These are phyloP conservation scores for Tetrapisispora arboricola DNA, from an alignment of 805 yeast species.

Conservation along the genomic window DNA sequence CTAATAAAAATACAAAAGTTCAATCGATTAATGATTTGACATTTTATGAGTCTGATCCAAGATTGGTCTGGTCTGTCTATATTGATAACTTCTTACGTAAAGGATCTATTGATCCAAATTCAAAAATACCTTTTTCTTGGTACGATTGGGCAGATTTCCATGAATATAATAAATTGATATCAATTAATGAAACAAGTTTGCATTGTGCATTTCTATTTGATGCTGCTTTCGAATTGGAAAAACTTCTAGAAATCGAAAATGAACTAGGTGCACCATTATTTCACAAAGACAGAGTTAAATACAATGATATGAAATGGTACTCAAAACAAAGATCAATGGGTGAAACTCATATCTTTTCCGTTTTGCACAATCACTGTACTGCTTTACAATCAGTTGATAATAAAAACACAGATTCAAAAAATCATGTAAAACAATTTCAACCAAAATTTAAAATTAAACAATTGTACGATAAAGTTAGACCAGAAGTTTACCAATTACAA, in stretches of 20 bases:
- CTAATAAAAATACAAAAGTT: constrained; percentile 10
- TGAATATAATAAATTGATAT: constrained; percentile 31
- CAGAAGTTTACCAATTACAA: constrained; percentile 26
- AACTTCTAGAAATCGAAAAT: constrained; percentile 11
- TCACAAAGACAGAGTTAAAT: constrained; percentile 13
- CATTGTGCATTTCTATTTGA: constrained; percentile 19
- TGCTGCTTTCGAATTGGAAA: constrained; percentile 15
- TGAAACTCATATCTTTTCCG: constrained; percentile 1
- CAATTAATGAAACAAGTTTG: constrained; percentile 14
- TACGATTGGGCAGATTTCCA: constrained; percentile 46
- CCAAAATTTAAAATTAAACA: constrained; percentile 9
- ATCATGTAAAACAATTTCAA: not conserved
- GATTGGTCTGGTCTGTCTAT: constrained; percentile 44
- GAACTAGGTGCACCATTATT: constrained; percentile 18
- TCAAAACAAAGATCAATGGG: constrained; percentile 4
- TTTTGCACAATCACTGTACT: constrained; percentile 3
- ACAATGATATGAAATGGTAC: constrained; percentile 13
- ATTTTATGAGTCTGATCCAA: constrained; percentile 45
- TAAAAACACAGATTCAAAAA: not conserved
- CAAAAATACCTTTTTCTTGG: constrained; percentile 41
- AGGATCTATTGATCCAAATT: not conserved
- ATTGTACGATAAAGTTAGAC: constrained; percentile 17
- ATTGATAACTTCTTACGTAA: constrained; percentile 30
- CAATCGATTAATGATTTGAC: constrained; percentile 16
- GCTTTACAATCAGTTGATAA: not conserved